A percentile compares a stretch with the other conserved stretches of the same genome.
Evolutionary conservation across 495 filamentous ascomycete genomes (phyloP).

Genomic region (Penicillium canariense): DNA sequence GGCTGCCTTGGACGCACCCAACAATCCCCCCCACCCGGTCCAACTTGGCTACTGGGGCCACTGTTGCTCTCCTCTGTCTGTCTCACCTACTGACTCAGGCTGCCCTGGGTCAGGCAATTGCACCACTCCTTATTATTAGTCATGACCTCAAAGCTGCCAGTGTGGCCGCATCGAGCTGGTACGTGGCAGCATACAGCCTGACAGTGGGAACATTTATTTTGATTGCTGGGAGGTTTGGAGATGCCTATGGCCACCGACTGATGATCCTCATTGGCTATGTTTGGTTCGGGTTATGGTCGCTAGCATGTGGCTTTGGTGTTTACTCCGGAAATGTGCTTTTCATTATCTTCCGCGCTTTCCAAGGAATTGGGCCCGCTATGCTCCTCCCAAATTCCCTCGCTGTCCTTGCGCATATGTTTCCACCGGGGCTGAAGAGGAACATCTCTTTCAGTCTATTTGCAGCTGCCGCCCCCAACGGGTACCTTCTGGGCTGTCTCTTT

Average conservation of each 20-base stretch:
- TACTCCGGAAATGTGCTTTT: constrained; percentile 42
- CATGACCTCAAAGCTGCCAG: too few relatives aligned
- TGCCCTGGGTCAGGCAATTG: too few relatives aligned
- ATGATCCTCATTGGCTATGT: constrained; percentile 50
- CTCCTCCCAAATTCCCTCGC: constrained; percentile 57
- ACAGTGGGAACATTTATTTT: constrained; percentile 61
- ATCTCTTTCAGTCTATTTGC: constrained; percentile 55
- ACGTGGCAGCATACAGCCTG: constrained; percentile 47
- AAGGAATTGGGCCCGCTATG: constrained; percentile 57
- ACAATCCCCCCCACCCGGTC: too few relatives aligned
- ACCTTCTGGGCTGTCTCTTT: constrained; percentile 26
- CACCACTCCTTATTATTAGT: too few relatives aligned
- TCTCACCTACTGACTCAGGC: too few relatives aligned
- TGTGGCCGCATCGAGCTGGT: too few relatives aligned
- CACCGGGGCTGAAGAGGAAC: constrained; percentile 46
- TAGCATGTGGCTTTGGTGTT: constrained; percentile 40
- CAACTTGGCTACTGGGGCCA: too few relatives aligned
- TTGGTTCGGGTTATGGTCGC: constrained; percentile 53
- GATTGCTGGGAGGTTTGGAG: constrained; percentile 53
- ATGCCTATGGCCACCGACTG: constrained; percentile 50
- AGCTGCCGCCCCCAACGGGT: constrained; percentile 52
- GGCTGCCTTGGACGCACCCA: too few relatives aligned
- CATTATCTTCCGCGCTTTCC: constrained; percentile 54
- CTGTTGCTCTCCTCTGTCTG: too few relatives aligned
- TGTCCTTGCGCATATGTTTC: constrained; percentile 51